phyloP scores from a whole-genome alignment of 2,329 filamentous ascomycete species.

The Penicillium sp. region DNA sequence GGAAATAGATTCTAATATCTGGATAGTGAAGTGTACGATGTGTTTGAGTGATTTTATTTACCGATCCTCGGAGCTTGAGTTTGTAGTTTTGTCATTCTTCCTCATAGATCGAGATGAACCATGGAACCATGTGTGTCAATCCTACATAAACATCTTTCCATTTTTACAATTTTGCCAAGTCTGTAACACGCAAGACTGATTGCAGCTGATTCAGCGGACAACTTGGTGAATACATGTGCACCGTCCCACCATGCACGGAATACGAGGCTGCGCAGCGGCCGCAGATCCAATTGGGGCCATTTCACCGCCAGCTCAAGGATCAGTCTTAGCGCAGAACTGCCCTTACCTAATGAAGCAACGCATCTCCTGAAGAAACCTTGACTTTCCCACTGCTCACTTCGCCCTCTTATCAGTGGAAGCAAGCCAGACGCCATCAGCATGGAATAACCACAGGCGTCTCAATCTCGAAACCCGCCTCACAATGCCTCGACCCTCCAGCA shows the following conservation, averaged over 20 bases:
- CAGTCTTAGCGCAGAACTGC: conserved; percentile 9
- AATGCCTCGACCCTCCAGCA: conserved; percentile 31
- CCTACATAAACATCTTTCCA: background rate
- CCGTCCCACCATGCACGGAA: conserved; percentile 4
- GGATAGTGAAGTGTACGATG: conserved; percentile 10
- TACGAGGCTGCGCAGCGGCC: conserved; percentile 14
- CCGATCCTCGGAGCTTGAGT: background rate
- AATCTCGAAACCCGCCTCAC: background rate
- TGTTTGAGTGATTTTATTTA: background rate
- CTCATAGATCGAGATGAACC: background rate
- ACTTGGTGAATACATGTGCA: background rate
- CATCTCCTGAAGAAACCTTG: background rate
- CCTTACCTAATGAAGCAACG: conserved; percentile 4
- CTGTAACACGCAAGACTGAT: background rate
- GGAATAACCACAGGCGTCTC: conserved; percentile 3
- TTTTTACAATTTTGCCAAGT: background rate
- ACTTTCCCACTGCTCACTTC: background rate
- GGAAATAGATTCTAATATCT: conserved; percentile 23
- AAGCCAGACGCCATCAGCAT: conserved; percentile 3
- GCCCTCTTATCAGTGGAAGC: background rate
- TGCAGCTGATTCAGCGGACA: background rate
- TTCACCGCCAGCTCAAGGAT: background rate
- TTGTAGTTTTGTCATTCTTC: background rate
- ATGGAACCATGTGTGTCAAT: background rate
- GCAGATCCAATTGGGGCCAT: background rate